A percentile compares a stretch with the other conserved stretches of the same genome.
Evolutionary conservation across 1,284 basidiomycete species (phyloP).

Genomic region (Megacollybia platyphylla): DNA sequence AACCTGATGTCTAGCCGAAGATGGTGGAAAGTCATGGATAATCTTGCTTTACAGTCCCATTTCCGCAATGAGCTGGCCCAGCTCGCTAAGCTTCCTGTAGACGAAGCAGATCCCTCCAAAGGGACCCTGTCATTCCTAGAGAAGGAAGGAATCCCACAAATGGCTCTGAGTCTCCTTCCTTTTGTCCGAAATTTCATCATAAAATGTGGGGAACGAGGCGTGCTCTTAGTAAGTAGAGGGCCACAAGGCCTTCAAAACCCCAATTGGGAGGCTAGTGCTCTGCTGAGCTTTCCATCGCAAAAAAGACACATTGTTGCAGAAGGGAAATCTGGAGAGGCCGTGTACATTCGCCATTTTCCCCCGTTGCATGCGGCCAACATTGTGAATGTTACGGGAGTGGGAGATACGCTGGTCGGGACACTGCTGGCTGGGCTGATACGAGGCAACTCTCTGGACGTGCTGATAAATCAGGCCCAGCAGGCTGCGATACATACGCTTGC

Average conservation of each 20-base stretch:
- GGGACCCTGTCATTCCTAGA: constrained; percentile 53
- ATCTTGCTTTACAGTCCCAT: constrained; percentile 43
- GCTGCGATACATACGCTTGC: constrained; percentile 56
- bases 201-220: constrained; percentile 68
- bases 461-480: constrained; percentile 42
- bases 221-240: constrained; percentile 41
- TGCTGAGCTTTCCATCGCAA: constrained; percentile 7
- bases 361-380: constrained; percentile 33
- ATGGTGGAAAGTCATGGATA: constrained; percentile 60
- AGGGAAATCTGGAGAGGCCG: constrained; percentile 26
- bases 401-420: constrained; percentile 79
- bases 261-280: neutral
- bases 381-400: constrained; percentile 81
- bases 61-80: constrained; percentile 57
- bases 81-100: constrained; percentile 33
- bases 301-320: constrained; percentile 40
- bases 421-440: constrained; percentile 45
- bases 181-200: constrained; percentile 73
- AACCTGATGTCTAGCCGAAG: constrained; percentile 35
- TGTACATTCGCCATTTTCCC: constrained; percentile 65
- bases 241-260: constrained; percentile 6
- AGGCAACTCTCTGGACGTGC: constrained; percentile 22
- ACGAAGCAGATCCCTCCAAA: constrained; percentile 21
- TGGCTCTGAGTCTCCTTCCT: constrained; percentile 69
- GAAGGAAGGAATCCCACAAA: constrained; percentile 60